phyloP scores from a whole-genome alignment of 2,329 filamentous ascomycete species.

The Ploettnerulaceae sp. region DNA sequence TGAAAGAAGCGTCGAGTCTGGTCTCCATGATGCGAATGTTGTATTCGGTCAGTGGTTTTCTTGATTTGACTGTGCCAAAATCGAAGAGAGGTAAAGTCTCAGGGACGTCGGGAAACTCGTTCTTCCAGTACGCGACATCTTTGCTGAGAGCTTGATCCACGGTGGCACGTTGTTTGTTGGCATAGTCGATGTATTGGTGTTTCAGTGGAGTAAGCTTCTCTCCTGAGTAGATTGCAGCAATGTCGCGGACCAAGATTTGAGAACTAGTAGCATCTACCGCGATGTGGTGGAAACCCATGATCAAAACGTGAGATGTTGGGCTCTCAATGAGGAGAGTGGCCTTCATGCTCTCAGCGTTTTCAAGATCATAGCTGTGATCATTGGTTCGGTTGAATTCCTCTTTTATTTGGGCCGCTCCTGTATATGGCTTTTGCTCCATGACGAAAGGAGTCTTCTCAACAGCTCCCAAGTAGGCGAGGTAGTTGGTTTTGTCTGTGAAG shows the following conservation, averaged over 20 bases:
- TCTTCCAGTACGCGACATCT: conserved; percentile 36
- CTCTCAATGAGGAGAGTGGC: conserved; percentile 7
- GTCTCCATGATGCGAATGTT: conserved; percentile 12
- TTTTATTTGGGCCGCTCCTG: conserved; percentile 12
- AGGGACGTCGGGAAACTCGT: conserved; percentile 26
- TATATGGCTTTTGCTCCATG: conserved; percentile 12
- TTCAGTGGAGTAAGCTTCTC: conserved; percentile 15
- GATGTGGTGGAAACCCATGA: conserved; percentile 46
- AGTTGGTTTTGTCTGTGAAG: conserved; percentile 17
- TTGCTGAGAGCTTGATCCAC: conserved; percentile 30
- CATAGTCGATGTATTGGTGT: conserved; percentile 35
- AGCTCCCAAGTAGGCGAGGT: conserved; percentile 11
- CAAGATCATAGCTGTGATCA: conserved; percentile 8
- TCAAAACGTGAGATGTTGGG: conserved; percentile 35
- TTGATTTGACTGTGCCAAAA: conserved; percentile 26
- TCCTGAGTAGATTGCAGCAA: conserved; percentile 40
- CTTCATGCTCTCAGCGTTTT: conserved; percentile 8
- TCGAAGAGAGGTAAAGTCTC: conserved; percentile 33
- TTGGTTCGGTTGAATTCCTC: conserved; percentile 13
- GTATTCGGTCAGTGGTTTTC: conserved; percentile 12
- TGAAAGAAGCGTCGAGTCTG: conserved; percentile 5
- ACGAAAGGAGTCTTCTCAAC: conserved; percentile 15
- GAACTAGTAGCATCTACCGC: conserved; percentile 44
- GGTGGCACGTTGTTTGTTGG: conserved; percentile 32
- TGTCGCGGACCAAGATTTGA: conserved; percentile 39